Base-by-base conservation (phyloP, 495 filamentous ascomycete genomes). In the Aspergillus wentii region DNA sequence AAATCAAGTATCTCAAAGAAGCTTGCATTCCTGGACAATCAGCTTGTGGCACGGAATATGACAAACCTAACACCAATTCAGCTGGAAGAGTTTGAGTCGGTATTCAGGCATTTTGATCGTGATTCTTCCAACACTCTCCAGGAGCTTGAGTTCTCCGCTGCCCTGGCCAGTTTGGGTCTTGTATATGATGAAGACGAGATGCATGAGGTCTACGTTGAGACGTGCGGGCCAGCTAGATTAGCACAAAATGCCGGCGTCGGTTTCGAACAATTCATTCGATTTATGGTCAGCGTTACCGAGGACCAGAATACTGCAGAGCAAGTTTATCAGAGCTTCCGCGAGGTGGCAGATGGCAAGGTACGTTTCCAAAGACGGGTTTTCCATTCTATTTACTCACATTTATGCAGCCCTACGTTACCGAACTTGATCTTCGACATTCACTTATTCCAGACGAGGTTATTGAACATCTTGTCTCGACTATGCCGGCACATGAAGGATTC, bases 231-330 rank as follows among this genome's bases (percentile, higher is more conserved):
- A 6, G 45, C 42, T 15, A 50, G 64, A 17, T 49, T 69, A 2
- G 41, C 57, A 14, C 64, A 67, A 18, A 66, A 63, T 40, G 62
- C 61, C 16, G 75, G 82, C 42, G 92, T 98, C 35, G 91, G 85
- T 7, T 98, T 98, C 56, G 92, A 98, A 66, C 94, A 96, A 61
- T 98, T 98, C 57, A 98, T 98, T 61, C 77, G 85, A 16, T 98
- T 97, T 67, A 98, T 98, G 92, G 92, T 98, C 6, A 87, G 89
- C 49, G 91, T 95, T 26, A 97, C 94, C 1, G 92, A 98, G 61
- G 92, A 98, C 53, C 92, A 98, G 60, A 95, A 97, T 51, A 94
- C 88, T 13, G 94, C 92, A 15, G 92, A 95, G 62, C 92, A 98
- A 56, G 94, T 97, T 0, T 96, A 88, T 64, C 92, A 97, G 64